Conservation (phyloP, 371 early-diverging fungal genomes). For the Rhizomucor pusillus region DNA sequence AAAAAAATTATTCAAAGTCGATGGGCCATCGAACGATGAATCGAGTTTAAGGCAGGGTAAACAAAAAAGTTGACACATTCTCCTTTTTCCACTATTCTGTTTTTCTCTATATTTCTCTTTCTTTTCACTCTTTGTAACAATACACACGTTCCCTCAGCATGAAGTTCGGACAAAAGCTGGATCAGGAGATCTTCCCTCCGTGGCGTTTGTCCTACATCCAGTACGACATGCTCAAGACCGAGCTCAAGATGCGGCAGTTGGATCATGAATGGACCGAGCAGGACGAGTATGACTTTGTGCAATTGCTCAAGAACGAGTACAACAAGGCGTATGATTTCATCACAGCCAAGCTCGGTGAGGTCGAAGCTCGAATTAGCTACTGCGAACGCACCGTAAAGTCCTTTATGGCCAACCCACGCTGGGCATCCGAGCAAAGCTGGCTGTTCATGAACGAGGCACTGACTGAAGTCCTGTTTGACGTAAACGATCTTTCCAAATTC, state of each 20-base stretch:
- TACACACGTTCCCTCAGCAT: constrained; percentile 7
- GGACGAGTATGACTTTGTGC: constrained; percentile 75
- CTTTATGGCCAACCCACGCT: constrained; percentile 32
- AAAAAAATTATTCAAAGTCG: too few species aligned
- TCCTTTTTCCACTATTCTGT: too few species aligned
- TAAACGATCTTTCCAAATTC: constrained; percentile 86
- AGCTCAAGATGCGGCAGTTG: constrained; percentile 26
- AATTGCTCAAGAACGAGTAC: constrained; percentile 69
- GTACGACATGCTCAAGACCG: constrained; percentile 26
- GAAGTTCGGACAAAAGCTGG: constrained; percentile 26
- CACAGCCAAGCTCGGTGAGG: constrained; percentile 77
- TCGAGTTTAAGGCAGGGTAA: too few species aligned
- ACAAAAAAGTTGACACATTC: too few species aligned
- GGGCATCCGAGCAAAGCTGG: constrained; percentile 37
- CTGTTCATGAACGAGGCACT: constrained; percentile 42
- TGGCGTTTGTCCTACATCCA: constrained; percentile 29
- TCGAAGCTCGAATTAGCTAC: constrained; percentile 78
- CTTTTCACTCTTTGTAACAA: too few species aligned
- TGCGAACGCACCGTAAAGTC: constrained; percentile 74
- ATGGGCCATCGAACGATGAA: too few species aligned
- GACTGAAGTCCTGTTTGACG: constrained; percentile 61
- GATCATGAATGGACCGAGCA: constrained; percentile 47
- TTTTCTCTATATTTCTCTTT: neutral
- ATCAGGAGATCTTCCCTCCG: constrained; percentile 23
- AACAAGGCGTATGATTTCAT: constrained; percentile 82